A percentile compares a stretch with the other conserved stretches of the same genome.
Evolutionary conservation across 2,329 filamentous ascomycete species (phyloP).

Genomic region (Botrytis cinerea): DNA sequence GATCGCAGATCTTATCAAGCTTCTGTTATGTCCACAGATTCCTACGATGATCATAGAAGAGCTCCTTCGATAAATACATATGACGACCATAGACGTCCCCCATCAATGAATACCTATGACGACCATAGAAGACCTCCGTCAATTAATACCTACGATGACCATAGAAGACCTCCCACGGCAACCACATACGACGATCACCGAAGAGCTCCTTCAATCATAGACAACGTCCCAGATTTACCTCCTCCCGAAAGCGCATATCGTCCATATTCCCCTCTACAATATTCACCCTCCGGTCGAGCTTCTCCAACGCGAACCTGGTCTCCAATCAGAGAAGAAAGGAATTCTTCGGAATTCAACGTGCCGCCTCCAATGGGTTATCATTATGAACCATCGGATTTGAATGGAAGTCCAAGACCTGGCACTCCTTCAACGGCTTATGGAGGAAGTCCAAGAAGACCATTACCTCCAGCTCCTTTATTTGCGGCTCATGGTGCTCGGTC

Average conservation of each 20-base stretch:
- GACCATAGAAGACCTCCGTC: constrained; percentile 41
- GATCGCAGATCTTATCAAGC: constrained; percentile 52
- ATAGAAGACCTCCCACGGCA: constrained; percentile 48
- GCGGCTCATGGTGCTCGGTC: constrained; percentile 52
- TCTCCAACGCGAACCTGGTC: constrained; percentile 63
- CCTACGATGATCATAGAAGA: constrained; percentile 30
- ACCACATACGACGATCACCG: constrained; percentile 9
- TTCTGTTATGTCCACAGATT: constrained; percentile 48
- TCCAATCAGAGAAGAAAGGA: constrained; percentile 47
- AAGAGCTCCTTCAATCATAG: constrained; percentile 52
- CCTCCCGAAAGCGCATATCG: constrained; percentile 66
- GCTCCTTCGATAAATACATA: constrained; percentile 13
- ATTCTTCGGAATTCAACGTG: constrained; percentile 59
- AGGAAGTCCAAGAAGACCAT: constrained; percentile 79
- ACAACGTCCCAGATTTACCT: constrained; percentile 61
- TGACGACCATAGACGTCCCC: constrained; percentile 10
- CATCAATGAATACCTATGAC: not conserved
- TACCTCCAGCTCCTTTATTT: constrained; percentile 88
- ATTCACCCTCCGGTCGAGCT: constrained; percentile 49
- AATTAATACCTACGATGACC: not conserved
- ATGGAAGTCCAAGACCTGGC: constrained; percentile 86
- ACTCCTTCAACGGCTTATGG: constrained; percentile 89
- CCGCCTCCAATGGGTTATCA: constrained; percentile 70
- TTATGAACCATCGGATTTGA: constrained; percentile 86
- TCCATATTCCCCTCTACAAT: constrained; percentile 44